Base-by-base conservation (phyloP, 768 basidiomycete species). In the Tylopilus balloui region DNA sequence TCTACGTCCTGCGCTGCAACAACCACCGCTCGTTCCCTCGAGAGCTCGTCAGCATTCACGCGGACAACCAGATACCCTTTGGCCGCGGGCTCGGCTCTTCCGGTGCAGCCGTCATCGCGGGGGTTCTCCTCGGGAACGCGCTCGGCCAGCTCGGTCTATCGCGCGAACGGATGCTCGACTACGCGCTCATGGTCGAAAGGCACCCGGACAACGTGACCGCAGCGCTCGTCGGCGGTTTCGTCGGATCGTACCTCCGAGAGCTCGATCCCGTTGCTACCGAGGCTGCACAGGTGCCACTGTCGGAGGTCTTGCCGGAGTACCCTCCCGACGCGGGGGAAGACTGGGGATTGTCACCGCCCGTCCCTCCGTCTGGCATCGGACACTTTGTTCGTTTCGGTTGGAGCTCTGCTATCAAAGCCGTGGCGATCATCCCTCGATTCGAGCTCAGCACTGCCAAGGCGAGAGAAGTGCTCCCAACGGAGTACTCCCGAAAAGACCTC, bases 141-240 rank as follows among this genome's bases (percentile, higher is more conserved):
- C 75, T 98, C 20, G 95, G 89, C 14, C 56, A 78, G 15, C 78
- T 98, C 52, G 63, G 76, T 20, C 81, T 98, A 11, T 68, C 87
- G 13, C 73, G 66, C 24, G 78, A 76, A 36, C 82, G 96, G 21
- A 73, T 95, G 59, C 81, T 98, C 52, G 96, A 99, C 71, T 95
- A 90, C 63, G 94, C 95, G 1, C 77, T 99, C 46, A 99, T 99
- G 96, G 93, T 99, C 62, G 96, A 99, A 71, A 80, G 96, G 15
- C 96, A 99, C 66, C 96, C 96, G 14, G 96, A 99, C 70, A 99
- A 99, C 67, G 94, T 99, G 63, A 96, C 96, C 1, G 96, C 96
- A 3, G 95, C 94, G 0, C 81, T 99, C 31, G 79, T 97, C 15
- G 96, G 96, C 29, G 96, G 96, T 0, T 98, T 99, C 69, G 91